Evolutionary conservation across 2,329 filamentous ascomycete species (phyloP), one percentile per base, ranked within the genome.

Genomic region (Fusarium marasasianum): DNA sequence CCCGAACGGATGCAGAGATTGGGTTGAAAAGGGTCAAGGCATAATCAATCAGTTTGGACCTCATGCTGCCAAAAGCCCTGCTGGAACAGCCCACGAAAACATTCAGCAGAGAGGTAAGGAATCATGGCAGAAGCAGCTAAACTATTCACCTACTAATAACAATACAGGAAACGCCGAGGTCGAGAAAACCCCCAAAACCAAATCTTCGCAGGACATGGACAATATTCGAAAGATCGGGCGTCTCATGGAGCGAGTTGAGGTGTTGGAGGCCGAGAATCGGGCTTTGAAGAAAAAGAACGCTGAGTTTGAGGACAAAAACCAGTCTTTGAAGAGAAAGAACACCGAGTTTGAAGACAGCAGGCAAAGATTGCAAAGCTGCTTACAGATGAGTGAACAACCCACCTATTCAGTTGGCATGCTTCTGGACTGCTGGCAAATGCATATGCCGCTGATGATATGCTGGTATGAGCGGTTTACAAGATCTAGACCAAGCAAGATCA

Each of bases 361-460:
- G 11, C 11, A 12, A 31, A 31, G 31, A 31, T 31, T 1, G 1
- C 2, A 1, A 31, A 31, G 31, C 31, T 31, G 31, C 31, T 31
- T 31, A 2, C 31, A 31, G 31, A 31, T 31, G 31, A 31, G 12
- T 31, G 31, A 31, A 31, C 11, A 31, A 31, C 31, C 1, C 31
- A 31, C 31, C 31, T 12, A 1, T 31, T 31, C 2, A 1, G 31
- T 31, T 31, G 31, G 31, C 31, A 31, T 31, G 31, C 31, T 31
- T 31, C 12, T 24, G 26, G 13, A 24, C 13, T 67, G 50, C 17
- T 54, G 37, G n/a, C 20, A 35, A 51, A 67, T 66, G 54, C 54
- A 72, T 74, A 71, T 71, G 50, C 59, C 48, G 44, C 47, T 73
- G 71, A 67, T 60, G 26, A 37, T 41, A 47, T 38, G 53, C 40